Conservation (phyloP, 2,329 filamentous ascomycete species). For the Herpomyces periplanetae region DNA sequence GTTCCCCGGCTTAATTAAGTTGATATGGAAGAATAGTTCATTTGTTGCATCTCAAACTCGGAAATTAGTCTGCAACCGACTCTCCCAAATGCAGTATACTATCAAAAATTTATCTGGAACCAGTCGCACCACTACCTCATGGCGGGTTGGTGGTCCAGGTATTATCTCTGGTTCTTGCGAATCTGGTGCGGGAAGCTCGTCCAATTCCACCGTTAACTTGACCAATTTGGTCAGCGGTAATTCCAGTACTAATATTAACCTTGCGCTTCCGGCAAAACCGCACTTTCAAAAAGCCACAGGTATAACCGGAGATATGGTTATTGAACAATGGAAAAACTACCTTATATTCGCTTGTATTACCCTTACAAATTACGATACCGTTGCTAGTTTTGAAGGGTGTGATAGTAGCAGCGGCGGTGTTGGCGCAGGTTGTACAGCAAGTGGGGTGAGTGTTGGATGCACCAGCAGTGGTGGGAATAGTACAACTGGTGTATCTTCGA, state of each 20-base stretch:
- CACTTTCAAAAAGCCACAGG: conserved; percentile 17
- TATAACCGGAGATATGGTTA: conserved; percentile 41
- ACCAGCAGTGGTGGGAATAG: no score
- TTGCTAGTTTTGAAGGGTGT: no score
- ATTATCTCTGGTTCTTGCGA: no score
- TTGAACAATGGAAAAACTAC: conserved; percentile 95
- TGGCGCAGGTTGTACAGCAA: no score
- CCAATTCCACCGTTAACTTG: no score
- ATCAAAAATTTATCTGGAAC: conserved; percentile 43
- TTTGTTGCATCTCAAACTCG: conserved; percentile 65
- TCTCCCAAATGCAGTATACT: conserved; percentile 62
- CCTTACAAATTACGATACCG: conserved; percentile 45
- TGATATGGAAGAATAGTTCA: conserved; percentile 60
- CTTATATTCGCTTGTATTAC: conserved; percentile 90
- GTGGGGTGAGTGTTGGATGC: no score
- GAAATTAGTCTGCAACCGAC: conserved; percentile 62
- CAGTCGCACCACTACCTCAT: conserved; percentile 10
- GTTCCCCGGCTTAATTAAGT: conserved; percentile 68
- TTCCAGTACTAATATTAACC: conserved; percentile 17
- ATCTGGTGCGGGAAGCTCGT: no score
- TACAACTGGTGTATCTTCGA: no score
- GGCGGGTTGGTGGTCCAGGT: no score
- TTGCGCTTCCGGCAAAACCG: conserved; percentile 16
- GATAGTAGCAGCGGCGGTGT: no score
- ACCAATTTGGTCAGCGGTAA: conserved; percentile 9